Evolutionary conservation across 2,329 filamentous ascomycete species (phyloP).

Genomic region (Ceratocystis ficicola): DNA sequence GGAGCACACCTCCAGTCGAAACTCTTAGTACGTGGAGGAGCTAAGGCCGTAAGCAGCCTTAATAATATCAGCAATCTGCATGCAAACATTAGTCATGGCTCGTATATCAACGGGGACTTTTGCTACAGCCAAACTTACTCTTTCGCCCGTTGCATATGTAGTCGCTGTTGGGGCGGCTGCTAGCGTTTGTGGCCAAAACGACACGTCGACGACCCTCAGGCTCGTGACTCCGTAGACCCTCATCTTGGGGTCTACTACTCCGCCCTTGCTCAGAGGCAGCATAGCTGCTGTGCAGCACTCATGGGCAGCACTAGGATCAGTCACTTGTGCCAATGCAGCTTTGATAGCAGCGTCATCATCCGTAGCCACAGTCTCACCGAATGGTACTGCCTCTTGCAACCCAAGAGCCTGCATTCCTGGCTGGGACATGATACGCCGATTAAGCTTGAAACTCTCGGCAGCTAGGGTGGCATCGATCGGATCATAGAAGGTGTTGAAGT

Average conservation of each 20-base stretch:
- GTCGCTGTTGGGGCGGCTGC: slow-evolving; percentile 27
- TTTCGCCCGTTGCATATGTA: slow-evolving; percentile 29
- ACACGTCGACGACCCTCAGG: slow-evolving; percentile 31
- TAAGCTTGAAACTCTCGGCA: slow-evolving; percentile 29
- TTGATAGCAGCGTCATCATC: slow-evolving; percentile 26
- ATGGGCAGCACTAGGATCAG: slow-evolving; percentile 20
- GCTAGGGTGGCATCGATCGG: slow-evolving; percentile 30
- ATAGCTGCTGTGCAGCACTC: slow-evolving; percentile 28
- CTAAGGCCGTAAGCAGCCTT: slow-evolving; percentile 11
- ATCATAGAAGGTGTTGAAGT: slow-evolving; percentile 32
- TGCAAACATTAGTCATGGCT: slow-evolving; percentile 15
- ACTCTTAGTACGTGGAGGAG: slow-evolving; percentile 1
- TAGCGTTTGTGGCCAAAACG: slow-evolving; percentile 27
- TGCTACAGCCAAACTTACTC: slow-evolving; percentile 24
- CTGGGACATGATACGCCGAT: slow-evolving; percentile 29
- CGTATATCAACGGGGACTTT: not conserved
- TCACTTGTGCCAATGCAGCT: slow-evolving; percentile 21
- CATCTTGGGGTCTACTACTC: slow-evolving; percentile 28
- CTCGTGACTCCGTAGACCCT: slow-evolving; percentile 26
- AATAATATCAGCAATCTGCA: slow-evolving; percentile 19
- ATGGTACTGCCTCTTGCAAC: slow-evolving; percentile 27
- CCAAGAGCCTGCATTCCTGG: slow-evolving; percentile 27
- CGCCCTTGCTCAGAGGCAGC: slow-evolving; percentile 33
- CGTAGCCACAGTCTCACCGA: slow-evolving; percentile 24
- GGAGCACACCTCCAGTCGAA: not conserved